A percentile compares a stretch with the other conserved stretches of the same genome.
These are phyloP conservation scores for Sclerotinia spermophila DNA, from an alignment of 2,329 filamentous ascomycete genomes.

Conservation along the genomic window DNA sequence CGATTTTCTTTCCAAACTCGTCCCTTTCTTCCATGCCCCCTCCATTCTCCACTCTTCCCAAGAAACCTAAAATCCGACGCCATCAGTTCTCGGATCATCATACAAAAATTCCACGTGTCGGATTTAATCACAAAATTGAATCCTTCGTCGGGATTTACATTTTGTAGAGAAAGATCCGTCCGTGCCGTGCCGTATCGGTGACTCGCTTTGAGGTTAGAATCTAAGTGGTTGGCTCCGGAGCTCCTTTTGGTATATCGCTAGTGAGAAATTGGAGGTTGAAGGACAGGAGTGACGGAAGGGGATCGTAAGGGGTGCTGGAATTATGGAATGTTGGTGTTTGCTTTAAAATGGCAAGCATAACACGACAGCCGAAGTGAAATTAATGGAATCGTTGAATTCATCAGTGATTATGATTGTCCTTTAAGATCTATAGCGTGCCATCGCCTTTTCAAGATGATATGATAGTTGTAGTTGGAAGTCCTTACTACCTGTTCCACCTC, in stretches of 20 bases:
- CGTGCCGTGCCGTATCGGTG: background rate
- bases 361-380: background rate
- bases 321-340: background rate
- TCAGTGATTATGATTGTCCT: background rate
- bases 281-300: background rate
- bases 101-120: background rate
- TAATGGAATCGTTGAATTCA: background rate
- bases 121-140: background rate
- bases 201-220: background rate
- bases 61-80: background rate
- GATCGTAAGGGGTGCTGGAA: background rate
- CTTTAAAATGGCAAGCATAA: background rate
- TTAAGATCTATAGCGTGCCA: background rate
- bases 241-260: background rate
- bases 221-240: background rate
- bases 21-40: too few relatives aligned
- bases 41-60: background rate
- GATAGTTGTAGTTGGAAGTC: background rate
- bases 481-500: too few relatives aligned
- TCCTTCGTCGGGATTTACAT: background rate
- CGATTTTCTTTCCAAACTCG: background rate
- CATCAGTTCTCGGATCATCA: background rate
- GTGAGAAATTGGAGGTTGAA: too few relatives aligned
- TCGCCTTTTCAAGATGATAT: background rate
- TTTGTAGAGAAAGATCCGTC: background rate